Conservation (phyloP, 257 asterid genomes). For the Eustoma russellianum region DNA sequence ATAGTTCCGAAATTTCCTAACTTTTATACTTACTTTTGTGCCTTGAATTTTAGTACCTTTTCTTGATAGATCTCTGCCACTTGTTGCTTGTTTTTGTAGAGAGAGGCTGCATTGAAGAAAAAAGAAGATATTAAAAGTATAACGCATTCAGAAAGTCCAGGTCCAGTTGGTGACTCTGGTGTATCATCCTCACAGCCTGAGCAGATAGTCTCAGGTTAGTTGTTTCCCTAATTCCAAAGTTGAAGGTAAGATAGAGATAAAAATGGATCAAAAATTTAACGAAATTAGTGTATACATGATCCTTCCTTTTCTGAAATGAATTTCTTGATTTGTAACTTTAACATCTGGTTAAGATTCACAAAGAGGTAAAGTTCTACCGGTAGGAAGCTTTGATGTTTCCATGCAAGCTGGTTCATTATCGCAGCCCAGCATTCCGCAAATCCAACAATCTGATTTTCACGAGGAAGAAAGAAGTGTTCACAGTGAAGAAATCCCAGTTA, state of each 20-base stretch:
- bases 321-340: conserved; percentile 18
- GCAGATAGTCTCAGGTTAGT: conserved; percentile 49
- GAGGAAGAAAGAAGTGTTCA: conserved; percentile 10
- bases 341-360: conserved; percentile 33
- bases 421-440: conserved; percentile 16
- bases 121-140: conserved; percentile 29
- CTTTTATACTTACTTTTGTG: neutral
- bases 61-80: neutral
- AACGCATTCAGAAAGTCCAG: conserved; percentile 18
- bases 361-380: conserved; percentile 17
- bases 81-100: conserved; percentile 27
- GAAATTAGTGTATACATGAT: neutral
- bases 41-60: neutral
- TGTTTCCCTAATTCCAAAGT: conserved; percentile 5
- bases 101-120: conserved; percentile 76
- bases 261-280: conserved; percentile 3
- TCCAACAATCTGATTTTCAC: conserved; percentile 13
- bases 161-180: conserved; percentile 13
- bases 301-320: conserved; percentile 11
- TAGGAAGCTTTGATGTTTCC: conserved; percentile 20
- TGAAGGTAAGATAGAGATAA: neutral
- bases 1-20: no score
- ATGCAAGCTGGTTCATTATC: conserved; percentile 27
- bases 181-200: conserved; percentile 18
- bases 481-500: conserved; percentile 39